Percentiles rank a stretch among this genome's conserved stretches.
Evolutionary conservation across 1,284 basidiomycete genomes (phyloP).

Genomic region (Ceratobasidium sp.): DNA sequence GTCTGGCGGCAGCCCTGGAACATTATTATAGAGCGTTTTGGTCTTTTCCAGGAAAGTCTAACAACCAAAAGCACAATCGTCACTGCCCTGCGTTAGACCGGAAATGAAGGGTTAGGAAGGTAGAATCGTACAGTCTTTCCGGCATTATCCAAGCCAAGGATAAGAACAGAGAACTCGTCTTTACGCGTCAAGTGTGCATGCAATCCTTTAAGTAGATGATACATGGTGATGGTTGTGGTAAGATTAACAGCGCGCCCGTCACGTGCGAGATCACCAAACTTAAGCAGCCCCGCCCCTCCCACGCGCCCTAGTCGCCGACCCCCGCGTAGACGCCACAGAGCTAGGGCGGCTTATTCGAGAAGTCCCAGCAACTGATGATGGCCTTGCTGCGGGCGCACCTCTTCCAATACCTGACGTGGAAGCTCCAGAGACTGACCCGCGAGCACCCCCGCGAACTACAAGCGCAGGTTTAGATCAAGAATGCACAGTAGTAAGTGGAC

Average conservation of each 20-base stretch:
- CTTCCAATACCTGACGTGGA: slow-evolving; percentile 18
- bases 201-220: slow-evolving; percentile 90
- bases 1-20: slow-evolving; percentile 84
- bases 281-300: slow-evolving; percentile 35
- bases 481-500: neutral
- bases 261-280: slow-evolving; percentile 17
- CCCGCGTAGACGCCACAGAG: slow-evolving; percentile 38
- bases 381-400: slow-evolving; percentile 29
- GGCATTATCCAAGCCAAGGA: slow-evolving; percentile 83
- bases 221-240: slow-evolving; percentile 67
- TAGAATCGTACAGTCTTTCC: slow-evolving; percentile 83
- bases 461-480: neutral
- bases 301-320: slow-evolving; percentile 13
- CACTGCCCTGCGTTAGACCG: slow-evolving; percentile 33
- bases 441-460: slow-evolving; percentile 23
- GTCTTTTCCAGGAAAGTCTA: slow-evolving; percentile 93
- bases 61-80: slow-evolving; percentile 19
- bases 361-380: slow-evolving; percentile 30
- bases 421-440: slow-evolving; percentile 8
- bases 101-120: neutral
- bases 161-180: slow-evolving; percentile 94
- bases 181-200: slow-evolving; percentile 92
- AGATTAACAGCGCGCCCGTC: neutral
- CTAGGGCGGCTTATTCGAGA: slow-evolving; percentile 35
- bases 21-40: slow-evolving; percentile 89